These are phyloP conservation scores for Podaxis sp. DNA, from an alignment of 768 basidiomycete genomes.

Conservation along the genomic window DNA sequence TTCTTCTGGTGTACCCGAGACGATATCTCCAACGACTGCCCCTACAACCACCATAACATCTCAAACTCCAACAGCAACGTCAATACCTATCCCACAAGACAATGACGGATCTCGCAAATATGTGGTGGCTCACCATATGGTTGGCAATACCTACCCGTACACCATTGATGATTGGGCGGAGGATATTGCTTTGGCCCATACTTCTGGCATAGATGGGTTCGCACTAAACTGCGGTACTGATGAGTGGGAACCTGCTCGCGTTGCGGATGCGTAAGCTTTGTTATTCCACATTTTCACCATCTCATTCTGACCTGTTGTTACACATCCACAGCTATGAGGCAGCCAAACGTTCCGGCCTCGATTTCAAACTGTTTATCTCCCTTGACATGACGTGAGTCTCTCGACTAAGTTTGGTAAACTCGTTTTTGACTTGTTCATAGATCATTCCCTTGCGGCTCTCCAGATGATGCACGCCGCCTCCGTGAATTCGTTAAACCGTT, in stretches of 20 bases:
- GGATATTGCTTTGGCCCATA: slow-evolving; percentile 55
- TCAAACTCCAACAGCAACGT: neutral
- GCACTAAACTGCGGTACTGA: slow-evolving; percentile 71
- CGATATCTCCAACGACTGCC: neutral
- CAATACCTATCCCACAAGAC: slow-evolving; percentile 14
- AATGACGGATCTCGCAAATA: slow-evolving; percentile 34
- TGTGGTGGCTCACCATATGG: slow-evolving; percentile 61
- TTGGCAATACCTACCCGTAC: slow-evolving; percentile 71
- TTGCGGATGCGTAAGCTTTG: slow-evolving; percentile 58
- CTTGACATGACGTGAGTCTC: slow-evolving; percentile 72
- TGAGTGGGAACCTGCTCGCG: slow-evolving; percentile 59
- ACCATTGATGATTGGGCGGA: slow-evolving; percentile 44
- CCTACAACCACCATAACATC: slow-evolving; percentile 3
- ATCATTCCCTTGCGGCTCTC: slow-evolving; percentile 51
- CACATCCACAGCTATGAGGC: slow-evolving; percentile 46
- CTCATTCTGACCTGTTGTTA: slow-evolving; percentile 7
- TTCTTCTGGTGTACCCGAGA: neutral
- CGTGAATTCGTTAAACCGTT: slow-evolving; percentile 56
- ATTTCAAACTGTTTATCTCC: slow-evolving; percentile 75
- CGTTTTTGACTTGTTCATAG: slow-evolving; percentile 28
- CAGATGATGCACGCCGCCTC: slow-evolving; percentile 48
- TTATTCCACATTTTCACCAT: neutral
- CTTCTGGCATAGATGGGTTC: slow-evolving; percentile 65
- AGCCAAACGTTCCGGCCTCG: slow-evolving; percentile 47
- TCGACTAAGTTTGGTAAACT: neutral